Evolutionary conservation across 768 basidiomycete genomes (phyloP), one percentile per base, ranked within the genome.

Genomic region (Clitopilus hobsonii): DNA sequence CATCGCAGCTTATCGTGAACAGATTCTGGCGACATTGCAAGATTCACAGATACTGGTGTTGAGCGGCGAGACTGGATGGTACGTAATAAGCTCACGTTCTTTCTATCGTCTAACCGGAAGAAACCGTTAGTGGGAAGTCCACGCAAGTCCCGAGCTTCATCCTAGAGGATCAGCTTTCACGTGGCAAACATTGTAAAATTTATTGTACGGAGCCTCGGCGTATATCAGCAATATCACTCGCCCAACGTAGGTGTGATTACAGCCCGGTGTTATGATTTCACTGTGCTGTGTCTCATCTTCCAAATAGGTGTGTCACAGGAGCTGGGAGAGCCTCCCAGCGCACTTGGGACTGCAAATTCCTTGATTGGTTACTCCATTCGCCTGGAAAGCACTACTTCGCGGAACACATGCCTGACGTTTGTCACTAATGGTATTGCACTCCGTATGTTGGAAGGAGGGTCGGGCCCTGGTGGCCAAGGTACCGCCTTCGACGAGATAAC

Each of bases 111-210:
- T 59, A 49, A 45, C 16, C 5, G 16, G n/a, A 56, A 51, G 23
- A 52, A n/a, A 50, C 52, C 51, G 51, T 26, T 60, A 94, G 94
- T 63, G 96, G 96, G 7, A 99, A 99, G 73, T 97, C 94, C 1
- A 98, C 96, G 0, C 96, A 98, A 72, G 83, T 98, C 3, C 96
- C 96, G 3, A 80, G 88, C 0, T 98, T 94, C 71, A 88, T 98
- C 59, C 80, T 99, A 8, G 96, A 99, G 68, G 86, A 95, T 63
- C 84, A 89, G 52, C 80, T 98, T 20, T 81, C 86, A 4, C 80
- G 78, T 57, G 97, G 95, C 23, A 82, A 77, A 61, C 79, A 80
- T 53, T 96, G 93, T 76, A 96, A 88, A 68, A 89, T 99, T 62
- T 93, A 85, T 63, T 96, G 94, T 60, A 98, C 96, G 4, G 95